Conservation (phyloP, 1,284 basidiomycete species). For the Veloboletus limbatus region DNA sequence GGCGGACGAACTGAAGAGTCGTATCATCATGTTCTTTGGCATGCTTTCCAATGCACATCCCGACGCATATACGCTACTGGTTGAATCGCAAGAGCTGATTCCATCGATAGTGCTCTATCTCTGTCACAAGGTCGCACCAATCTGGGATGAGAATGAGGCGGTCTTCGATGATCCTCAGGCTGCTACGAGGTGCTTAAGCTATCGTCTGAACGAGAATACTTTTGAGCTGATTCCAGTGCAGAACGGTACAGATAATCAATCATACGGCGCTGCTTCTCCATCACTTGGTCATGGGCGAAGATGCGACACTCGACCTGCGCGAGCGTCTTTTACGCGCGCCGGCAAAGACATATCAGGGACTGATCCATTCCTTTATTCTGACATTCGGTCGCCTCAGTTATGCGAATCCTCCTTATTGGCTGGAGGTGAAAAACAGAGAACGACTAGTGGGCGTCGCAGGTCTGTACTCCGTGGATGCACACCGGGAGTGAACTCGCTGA, state of each 20-base stretch:
- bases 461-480: conserved; percentile 30
- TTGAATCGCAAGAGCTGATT: conserved; percentile 52
- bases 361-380: conserved; percentile 76
- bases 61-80: conserved; percentile 48
- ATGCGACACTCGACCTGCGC: conserved; percentile 48
- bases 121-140: conserved; percentile 45
- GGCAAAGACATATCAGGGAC: conserved; percentile 56
- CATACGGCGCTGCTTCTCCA: conserved; percentile 58
- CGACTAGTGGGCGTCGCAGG: conserved; percentile 54
- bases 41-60: conserved; percentile 52
- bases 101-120: conserved; percentile 61
- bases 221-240: conserved; percentile 28
- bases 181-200: conserved; percentile 37
- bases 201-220: background rate
- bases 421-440: conserved; percentile 43
- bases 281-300: conserved; percentile 51
- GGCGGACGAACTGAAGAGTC: conserved; percentile 43
- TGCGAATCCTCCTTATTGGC: conserved; percentile 63
- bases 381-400: conserved; percentile 74
- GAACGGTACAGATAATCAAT: conserved; percentile 48
- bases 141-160: conserved; percentile 66
- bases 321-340: conserved; percentile 53
- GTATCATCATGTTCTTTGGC: conserved; percentile 55
- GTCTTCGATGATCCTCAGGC: conserved; percentile 39
- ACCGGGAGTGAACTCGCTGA: conserved; percentile 12